phyloP scores from a whole-genome alignment of 2,329 filamentous ascomycete genomes.

The Xylariaceae sp. region DNA sequence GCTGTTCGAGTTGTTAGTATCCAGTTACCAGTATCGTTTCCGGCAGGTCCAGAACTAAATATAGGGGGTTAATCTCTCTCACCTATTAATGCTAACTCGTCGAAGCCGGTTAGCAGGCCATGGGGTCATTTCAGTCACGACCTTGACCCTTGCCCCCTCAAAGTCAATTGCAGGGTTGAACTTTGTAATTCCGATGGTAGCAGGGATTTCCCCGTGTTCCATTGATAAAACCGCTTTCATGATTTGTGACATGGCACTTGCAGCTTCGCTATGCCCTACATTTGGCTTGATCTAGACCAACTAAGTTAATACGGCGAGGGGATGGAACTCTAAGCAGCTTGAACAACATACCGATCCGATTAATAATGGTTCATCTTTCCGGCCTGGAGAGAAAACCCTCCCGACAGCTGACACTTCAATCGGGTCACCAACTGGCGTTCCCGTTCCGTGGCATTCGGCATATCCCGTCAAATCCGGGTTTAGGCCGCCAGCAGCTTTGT shows the following conservation, averaged over 20 bases:
- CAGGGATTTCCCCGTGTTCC: background rate
- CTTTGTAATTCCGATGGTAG: background rate
- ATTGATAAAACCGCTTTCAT: conserved; percentile 6
- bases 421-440: conserved; percentile 27
- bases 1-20: conserved; percentile 2
- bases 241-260: conserved; percentile 7
- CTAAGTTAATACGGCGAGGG: background rate
- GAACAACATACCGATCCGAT: background rate
- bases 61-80: background rate
- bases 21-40: background rate
- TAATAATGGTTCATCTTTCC: background rate
- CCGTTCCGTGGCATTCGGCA: conserved; percentile 35
- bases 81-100: conserved; percentile 36
- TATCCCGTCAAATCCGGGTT: conserved; percentile 32
- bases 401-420: conserved; percentile 16
- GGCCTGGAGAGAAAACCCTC: background rate
- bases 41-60: background rate
- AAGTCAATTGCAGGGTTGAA: conserved; percentile 36
- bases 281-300: background rate
- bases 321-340: background rate
- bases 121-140: conserved; percentile 25
- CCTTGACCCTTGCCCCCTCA: conserved; percentile 9
- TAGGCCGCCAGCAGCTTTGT: conserved; percentile 32
- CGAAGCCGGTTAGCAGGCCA: conserved; percentile 35
- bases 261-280: background rate